Evolutionary conservation across 2,329 filamentous ascomycete genomes (phyloP), one percentile per base, ranked within the genome.

Genomic region (Lasiodiplodia theobromae): DNA sequence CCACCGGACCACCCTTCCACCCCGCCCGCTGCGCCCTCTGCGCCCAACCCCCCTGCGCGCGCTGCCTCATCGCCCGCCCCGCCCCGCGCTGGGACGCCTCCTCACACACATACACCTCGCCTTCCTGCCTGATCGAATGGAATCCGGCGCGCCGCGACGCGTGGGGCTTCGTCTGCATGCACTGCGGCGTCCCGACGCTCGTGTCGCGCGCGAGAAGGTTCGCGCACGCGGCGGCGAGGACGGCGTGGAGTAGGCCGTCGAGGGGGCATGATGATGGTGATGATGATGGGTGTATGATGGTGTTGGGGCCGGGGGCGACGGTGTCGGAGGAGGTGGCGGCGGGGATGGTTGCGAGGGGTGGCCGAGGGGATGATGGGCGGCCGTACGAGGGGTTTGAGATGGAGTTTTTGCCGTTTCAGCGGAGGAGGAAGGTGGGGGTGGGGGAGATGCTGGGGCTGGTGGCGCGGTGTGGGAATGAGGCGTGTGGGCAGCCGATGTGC

Each of bases 21-120:
- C 31, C 28, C 53, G 28, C 53, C 53, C 53, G 18, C 53, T 57
- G 53, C 53, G 28, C 28, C 53, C 53, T 38, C 53, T 57, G 53
- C 53, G 2, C 3, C 31, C 37, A 38, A 18, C 18, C 28, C 1
- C 53, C 53, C 18, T 57, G 53, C 18, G 11, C 18, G 18, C 1
- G 0, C 56, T 58, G 56, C 56, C 18, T 34, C 56, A 2, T 58
- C 56, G 18, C 53, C 1, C 53, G 53, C 31, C 53, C 53, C 53
- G 31, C 21, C 6, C 8, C 31, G 14, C 18, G 28, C 52, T 21
- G 16, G 23, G 25, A 14, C 52, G 7, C 25, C 10, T 0, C 31
- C 0, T 34, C 31, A 2, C 31, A 6, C 31, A 34, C 31, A 1
- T 34, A 34, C 31, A 3, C 31, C 31, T 34, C 53, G 28, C 28